Base-by-base conservation (phyloP, 2,329 filamentous ascomycete genomes). In the Aspergillus fructus region DNA sequence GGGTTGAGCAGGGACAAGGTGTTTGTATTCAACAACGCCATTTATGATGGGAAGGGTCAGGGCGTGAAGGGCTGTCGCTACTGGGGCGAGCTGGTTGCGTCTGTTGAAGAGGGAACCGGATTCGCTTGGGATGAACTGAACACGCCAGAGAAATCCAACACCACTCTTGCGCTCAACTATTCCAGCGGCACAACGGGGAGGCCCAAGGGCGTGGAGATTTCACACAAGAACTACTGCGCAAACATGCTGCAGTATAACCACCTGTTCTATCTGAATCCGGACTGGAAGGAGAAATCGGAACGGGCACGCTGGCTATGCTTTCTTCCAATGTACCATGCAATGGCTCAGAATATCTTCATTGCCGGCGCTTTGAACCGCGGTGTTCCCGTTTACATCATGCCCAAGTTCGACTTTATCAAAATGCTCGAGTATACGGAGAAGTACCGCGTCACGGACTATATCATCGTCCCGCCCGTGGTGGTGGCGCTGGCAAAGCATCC, bases 121-220 rank as follows among this genome's bases (percentile, higher is more conserved):
- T 93, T 89, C 70, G 72, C 76, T 48, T 94, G 90, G 90, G 71
- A 82, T 15, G 62, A 68, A 3, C 56, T 70, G 9, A 43, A 60
- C 8, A 74, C 67, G 5, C 83, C 84, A 1, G 85, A 64, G 5
- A 49, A 62, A 40, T 62, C 71, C 2, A 59, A 64, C 43, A 63
- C 59, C n/a, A 72, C 70, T 3, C 64, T 88, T 63, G 87, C 85
- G 23, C 82, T 96, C 60, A 94, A 96, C 73, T 96, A 93, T 74
- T 89, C 85, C 62, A 74, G 71, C 49, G 77, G 90, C 11, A 93
- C 89, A 1, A 96, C 91, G 0, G 91, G 91, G 6, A 81, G 91
- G 4, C 90, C 91, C 9, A 96, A 96, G 71, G 91, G 91, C 11
- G 91, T 94, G 13, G 86, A 89, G 74, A 89, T 94, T 62, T 85